Percentiles rank a stretch among this genome's conserved stretches.
Conservation (phyloP, 2,329 filamentous ascomycete species). For the Penicillium sp. region DNA sequence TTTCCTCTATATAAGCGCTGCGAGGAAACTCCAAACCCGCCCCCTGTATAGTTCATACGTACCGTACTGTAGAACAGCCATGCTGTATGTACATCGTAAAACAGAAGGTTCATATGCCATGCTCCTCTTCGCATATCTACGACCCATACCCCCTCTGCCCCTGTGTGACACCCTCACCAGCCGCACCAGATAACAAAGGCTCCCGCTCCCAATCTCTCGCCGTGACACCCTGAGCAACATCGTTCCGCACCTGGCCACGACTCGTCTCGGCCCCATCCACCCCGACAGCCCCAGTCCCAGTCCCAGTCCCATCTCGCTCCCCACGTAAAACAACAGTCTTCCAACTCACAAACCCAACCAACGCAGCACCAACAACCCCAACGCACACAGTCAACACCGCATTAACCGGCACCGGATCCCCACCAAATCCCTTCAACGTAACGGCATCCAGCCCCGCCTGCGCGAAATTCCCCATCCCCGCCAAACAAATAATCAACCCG, state of each 20-base stretch:
- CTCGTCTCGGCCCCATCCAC: not conserved
- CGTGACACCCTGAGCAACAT: constrained; percentile 1
- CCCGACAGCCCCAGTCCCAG: not conserved
- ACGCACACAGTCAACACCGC: constrained; percentile 64
- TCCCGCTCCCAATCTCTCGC: constrained; percentile 13
- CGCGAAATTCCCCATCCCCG: constrained; percentile 80
- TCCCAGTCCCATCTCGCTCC: not conserved
- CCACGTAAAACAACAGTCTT: constrained; percentile 43
- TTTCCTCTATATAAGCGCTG: not conserved
- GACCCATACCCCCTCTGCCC: constrained; percentile 11
- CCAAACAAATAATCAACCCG: constrained; percentile 82
- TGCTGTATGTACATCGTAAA: not conserved
- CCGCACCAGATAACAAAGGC: constrained; percentile 9
- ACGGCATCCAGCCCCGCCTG: constrained; percentile 78
- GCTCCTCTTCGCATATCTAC: not conserved
- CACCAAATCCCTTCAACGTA: constrained; percentile 70
- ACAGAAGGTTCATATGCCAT: not conserved
- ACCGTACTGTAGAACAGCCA: not conserved
- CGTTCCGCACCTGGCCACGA: not conserved
- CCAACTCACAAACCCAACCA: constrained; percentile 68
- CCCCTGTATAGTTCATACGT: no score
- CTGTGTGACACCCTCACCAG: not conserved
- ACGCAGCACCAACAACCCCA: constrained; percentile 62
- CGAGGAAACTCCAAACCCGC: no score
- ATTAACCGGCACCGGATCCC: constrained; percentile 78